Conservation (phyloP, 208 protist species). For the Leishmania aethiopica region DNA sequence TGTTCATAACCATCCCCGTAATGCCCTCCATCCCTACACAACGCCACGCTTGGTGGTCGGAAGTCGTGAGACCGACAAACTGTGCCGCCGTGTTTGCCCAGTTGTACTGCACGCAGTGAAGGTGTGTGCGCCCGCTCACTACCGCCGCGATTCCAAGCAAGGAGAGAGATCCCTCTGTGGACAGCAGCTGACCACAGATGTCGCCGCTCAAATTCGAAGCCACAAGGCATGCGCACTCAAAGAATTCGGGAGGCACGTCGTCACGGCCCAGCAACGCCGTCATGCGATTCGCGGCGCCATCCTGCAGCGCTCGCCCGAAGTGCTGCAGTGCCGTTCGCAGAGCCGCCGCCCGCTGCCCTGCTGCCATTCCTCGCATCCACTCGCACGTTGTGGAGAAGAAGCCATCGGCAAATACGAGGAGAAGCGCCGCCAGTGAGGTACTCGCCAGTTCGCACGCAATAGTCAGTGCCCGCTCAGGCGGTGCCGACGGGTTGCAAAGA, state of each 20-base stretch:
- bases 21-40: constrained; percentile 32
- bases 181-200: constrained; percentile 5
- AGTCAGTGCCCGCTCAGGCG: constrained; percentile 17
- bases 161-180: constrained; percentile 1
- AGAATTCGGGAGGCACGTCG: constrained; percentile 30
- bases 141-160: constrained; percentile 25
- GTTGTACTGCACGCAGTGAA: not conserved
- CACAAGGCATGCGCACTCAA: constrained; percentile 31
- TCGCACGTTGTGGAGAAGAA: constrained; percentile 12
- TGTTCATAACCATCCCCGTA: constrained; percentile 19
- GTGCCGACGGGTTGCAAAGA: constrained; percentile 4
- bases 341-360: constrained; percentile 5
- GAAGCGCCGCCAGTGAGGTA: constrained; percentile 22
- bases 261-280: constrained; percentile 4
- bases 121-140: constrained; percentile 14
- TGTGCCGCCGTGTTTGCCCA: constrained; percentile 5
- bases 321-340: constrained; percentile 16
- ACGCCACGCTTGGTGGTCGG: constrained; percentile 13
- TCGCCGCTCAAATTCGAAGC: constrained; percentile 11
- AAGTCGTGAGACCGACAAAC: constrained; percentile 6
- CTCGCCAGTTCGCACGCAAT: constrained; percentile 27
- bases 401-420: constrained; percentile 25
- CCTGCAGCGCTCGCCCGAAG: constrained; percentile 13
- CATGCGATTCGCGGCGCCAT: constrained; percentile 12
- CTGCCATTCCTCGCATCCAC: constrained; percentile 21